Evolutionary conservation across 805 yeast species (phyloP).

Genomic region (Sugiyamaella marilandica): DNA sequence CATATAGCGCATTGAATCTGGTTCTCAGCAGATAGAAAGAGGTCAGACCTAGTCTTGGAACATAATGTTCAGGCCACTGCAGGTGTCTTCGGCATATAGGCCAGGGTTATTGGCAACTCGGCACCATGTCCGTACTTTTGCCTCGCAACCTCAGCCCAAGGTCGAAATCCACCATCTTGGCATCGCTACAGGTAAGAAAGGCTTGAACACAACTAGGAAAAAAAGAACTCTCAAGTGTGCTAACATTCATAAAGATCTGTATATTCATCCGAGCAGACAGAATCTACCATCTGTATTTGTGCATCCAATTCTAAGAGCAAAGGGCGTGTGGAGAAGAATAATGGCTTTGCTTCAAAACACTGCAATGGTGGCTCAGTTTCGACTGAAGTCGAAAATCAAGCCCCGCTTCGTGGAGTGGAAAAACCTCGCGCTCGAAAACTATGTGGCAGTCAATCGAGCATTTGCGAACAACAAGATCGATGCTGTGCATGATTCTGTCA

Average conservation of each 20-base stretch:
- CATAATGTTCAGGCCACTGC: no score
- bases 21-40: no score
- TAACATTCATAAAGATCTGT: conserved; percentile 32
- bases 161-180: conserved; percentile 19
- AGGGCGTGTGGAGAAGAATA: conserved; percentile 52
- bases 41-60: no score
- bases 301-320: conserved; percentile 41
- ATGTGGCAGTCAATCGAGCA: conserved; percentile 72
- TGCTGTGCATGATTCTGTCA: conserved; percentile 41
- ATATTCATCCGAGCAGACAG: conserved; percentile 47
- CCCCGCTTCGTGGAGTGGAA: conserved; percentile 76
- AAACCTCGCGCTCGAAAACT: conserved; percentile 73
- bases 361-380: conserved; percentile 52
- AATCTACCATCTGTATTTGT: conserved; percentile 42
- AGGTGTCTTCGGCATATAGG: no score
- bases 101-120: no score
- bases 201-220: no score
- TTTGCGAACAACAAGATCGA: conserved; percentile 60
- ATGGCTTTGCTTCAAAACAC: conserved; percentile 67
- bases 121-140: not conserved
- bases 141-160: not conserved
- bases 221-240: no score
- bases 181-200: conserved; percentile 15
- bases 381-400: conserved; percentile 62
- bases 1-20: no score